Evolutionary conservation across 2,329 filamentous ascomycete genomes (phyloP), one percentile per base, ranked within the genome.

Genomic region (Nectriaceae sp.): DNA sequence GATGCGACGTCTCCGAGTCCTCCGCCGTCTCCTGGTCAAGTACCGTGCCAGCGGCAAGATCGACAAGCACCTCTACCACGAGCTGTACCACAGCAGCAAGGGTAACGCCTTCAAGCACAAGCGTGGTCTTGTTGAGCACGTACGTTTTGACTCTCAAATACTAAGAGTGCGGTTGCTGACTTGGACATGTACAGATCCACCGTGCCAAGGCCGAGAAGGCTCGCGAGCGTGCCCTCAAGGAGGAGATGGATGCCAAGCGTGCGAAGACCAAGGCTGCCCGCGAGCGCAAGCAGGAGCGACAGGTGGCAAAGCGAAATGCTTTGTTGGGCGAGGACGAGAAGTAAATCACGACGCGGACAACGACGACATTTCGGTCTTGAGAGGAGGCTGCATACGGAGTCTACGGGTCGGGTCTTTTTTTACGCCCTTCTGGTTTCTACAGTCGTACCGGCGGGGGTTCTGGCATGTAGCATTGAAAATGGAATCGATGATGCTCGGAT

Each of bases 71-170:
- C 91, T 99, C 58, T 99, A 99, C 87, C 94, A 99, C 87, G 92
- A 97, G 83, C 90, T 99, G 66, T 99, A 99, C 87, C 94, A 97
- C 80, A 83, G 96, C 75, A 94, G 89, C 88, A 99, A 99, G 92
- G 95, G 94, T 95, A 99, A 99, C 88, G 93, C 94, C 77, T 99
- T 99, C 89, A 99, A 99, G 92, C 94, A 99, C 90, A 99, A 97
- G 92, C 89, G 94, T 80, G 94, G 92, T 73, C 88, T 99, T 70
- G 91, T 99, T 75, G 94, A 99, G 87, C 94, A 99, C 84, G 94
- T 99, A 95, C 73, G 94, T 90, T 41, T 45, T n/a, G n/a, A n/a
- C n/a, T n/a, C n/a, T n/a, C n/a, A n/a, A n/a, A n/a, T n/a, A n/a
- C n/a, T n/a, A n/a, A n/a, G 20, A 42, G 41, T 15, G 50, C 40